Conservation (phyloP, 2,329 filamentous ascomycete genomes). For the Colletotrichum chrysophilum region DNA sequence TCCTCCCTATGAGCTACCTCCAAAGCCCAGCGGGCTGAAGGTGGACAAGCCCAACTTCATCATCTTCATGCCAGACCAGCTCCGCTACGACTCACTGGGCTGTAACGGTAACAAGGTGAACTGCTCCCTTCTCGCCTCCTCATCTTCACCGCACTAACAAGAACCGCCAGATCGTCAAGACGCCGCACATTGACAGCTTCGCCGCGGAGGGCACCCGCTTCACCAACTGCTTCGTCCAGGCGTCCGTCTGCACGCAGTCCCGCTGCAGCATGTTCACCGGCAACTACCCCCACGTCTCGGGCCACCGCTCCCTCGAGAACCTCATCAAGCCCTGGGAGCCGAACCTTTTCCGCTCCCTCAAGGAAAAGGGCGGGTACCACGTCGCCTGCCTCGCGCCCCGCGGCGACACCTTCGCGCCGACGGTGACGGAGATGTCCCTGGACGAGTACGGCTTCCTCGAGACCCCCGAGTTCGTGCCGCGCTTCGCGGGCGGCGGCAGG, state of each 20-base stretch:
- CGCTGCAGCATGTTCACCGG: constrained; percentile 53
- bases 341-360: constrained; percentile 48
- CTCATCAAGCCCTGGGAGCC: constrained; percentile 54
- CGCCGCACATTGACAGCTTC: constrained; percentile 48
- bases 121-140: neutral
- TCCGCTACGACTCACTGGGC: constrained; percentile 48
- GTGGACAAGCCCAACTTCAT: constrained; percentile 37
- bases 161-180: constrained; percentile 29
- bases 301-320: constrained; percentile 50
- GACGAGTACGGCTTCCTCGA: constrained; percentile 51
- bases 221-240: constrained; percentile 50
- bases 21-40: constrained; percentile 20
- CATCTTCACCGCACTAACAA: neutral
- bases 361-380: constrained; percentile 47
- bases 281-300: constrained; percentile 48
- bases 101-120: constrained; percentile 31
- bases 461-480: constrained; percentile 37
- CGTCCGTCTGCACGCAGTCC: constrained; percentile 51
- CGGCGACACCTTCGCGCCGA: constrained; percentile 47
- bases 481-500: constrained; percentile 26
- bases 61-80: constrained; percentile 54
- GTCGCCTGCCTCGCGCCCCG: constrained; percentile 48
- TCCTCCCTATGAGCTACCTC: constrained; percentile 4
- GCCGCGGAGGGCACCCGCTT: constrained; percentile 40
- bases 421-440: constrained; percentile 47